Percentiles rank a stretch among this genome's conserved stretches.
Evolutionary conservation across 2,329 filamentous ascomycete species (phyloP).

Genomic region (Cryphonectria japonica): DNA sequence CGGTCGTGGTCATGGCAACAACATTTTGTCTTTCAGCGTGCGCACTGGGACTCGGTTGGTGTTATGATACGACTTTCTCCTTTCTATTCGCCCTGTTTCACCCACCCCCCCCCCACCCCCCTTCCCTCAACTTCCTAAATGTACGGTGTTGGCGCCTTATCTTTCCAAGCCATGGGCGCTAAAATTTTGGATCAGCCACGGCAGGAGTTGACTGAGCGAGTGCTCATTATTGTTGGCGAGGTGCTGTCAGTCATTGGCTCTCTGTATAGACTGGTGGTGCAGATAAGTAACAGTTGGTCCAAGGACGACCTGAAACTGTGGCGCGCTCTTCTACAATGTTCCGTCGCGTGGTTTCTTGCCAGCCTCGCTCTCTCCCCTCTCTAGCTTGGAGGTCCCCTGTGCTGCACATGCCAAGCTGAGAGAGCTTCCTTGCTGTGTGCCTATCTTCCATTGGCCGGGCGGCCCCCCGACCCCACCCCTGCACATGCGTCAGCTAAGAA

Average conservation of each 20-base stretch:
- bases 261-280: neutral
- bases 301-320: neutral
- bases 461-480: neutral
- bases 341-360: neutral
- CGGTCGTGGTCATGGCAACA: neutral
- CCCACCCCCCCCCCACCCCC: no score
- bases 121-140: neutral
- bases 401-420: slow-evolving; percentile 11
- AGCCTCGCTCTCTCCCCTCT: neutral
- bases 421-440: neutral
- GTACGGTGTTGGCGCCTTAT: neutral
- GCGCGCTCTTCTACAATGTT: neutral
- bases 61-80: neutral
- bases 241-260: neutral
- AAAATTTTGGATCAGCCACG: neutral
- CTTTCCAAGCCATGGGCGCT: neutral
- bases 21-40: neutral
- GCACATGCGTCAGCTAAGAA: neutral
- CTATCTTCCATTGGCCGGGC: neutral
- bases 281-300: neutral
- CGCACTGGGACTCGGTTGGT: neutral
- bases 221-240: neutral
- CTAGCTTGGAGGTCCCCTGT: neutral
- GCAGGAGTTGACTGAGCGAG: neutral
- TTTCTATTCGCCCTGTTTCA: neutral